These are phyloP conservation scores for Ogataea wickerhamii DNA, from an alignment of 805 yeast genomes.

Conservation along the genomic window DNA sequence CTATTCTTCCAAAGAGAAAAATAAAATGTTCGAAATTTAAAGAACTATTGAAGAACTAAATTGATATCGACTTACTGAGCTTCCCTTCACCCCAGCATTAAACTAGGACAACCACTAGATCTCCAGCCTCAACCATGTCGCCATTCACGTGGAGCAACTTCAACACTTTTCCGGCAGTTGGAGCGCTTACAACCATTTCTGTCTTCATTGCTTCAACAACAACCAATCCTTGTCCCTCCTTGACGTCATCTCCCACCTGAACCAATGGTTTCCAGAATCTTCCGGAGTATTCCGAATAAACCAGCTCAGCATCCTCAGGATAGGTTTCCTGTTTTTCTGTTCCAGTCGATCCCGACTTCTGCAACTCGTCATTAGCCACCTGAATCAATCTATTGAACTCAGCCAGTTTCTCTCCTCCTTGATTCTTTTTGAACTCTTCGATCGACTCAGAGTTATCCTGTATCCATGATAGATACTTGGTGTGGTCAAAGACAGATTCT, in stretches of 20 bases:
- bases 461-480: conserved; percentile 74
- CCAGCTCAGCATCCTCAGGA: conserved; percentile 76
- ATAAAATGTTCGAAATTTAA: too few relatives aligned
- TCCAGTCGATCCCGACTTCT: conserved; percentile 45
- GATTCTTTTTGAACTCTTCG: conserved; percentile 58
- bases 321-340: conserved; percentile 50
- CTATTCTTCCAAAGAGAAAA: conserved; percentile 60
- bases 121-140: conserved; percentile 97
- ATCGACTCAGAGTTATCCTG: conserved; percentile 70
- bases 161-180: conserved; percentile 65
- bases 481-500: conserved; percentile 79
- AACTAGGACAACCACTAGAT: conserved; percentile 79
- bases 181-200: conserved; percentile 83
- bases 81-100: too few relatives aligned
- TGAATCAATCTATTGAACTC: conserved; percentile 85
- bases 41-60: too few relatives aligned
- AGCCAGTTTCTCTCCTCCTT: conserved; percentile 76
- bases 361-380: conserved; percentile 72
- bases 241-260: conserved; percentile 69
- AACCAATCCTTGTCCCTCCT: conserved; percentile 72
- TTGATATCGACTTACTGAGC: too few relatives aligned
- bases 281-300: conserved; percentile 95
- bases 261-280: conserved; percentile 94
- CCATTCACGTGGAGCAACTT: conserved; percentile 80
- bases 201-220: conserved; percentile 99